Evolutionary conservation across 768 basidiomycete species (phyloP).

Genomic region (Tylopilus sp.): DNA sequence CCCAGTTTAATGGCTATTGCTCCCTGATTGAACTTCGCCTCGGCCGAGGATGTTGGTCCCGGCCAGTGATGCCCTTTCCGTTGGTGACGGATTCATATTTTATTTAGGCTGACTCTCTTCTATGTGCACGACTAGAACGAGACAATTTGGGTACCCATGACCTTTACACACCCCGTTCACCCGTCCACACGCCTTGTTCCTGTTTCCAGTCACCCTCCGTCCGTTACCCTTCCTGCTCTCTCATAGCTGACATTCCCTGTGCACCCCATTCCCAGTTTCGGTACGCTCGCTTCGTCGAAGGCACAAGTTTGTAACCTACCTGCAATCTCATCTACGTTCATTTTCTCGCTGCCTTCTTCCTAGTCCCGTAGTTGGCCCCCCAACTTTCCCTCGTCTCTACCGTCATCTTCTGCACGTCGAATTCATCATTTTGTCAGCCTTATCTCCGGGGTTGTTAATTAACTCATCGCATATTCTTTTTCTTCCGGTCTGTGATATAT

Average conservation of each 20-base stretch:
- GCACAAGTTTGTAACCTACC: constrained; percentile 32
- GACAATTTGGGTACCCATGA: constrained; percentile 27
- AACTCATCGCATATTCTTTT: constrained; percentile 33
- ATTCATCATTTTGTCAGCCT: constrained; percentile 16
- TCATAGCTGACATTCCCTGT: constrained; percentile 30
- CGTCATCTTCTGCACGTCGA: constrained; percentile 15
- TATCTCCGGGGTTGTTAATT: constrained; percentile 30
- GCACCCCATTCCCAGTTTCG: constrained; percentile 16
- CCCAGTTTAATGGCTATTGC: constrained; percentile 35
- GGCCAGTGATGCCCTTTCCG: constrained; percentile 4
- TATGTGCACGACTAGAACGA: constrained; percentile 24
- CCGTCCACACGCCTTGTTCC: constrained; percentile 20
- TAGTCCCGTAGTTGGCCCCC: constrained; percentile 10
- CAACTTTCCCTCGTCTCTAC: constrained; percentile 11
- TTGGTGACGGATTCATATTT: constrained; percentile 14
- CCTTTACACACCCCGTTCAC: constrained; percentile 13
- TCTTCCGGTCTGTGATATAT: constrained; percentile 41
- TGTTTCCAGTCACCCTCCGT: constrained; percentile 15
- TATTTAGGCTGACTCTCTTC: constrained; percentile 22
- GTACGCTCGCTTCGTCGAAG: constrained; percentile 26
- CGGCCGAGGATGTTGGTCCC: constrained; percentile 8
- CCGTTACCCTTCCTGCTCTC: constrained; percentile 28
- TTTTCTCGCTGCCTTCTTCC: constrained; percentile 26
- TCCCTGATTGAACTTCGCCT: constrained; percentile 17
- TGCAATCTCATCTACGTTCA: constrained; percentile 31